phyloP scores from a whole-genome alignment of 768 basidiomycete genomes.

The Polyporus arcularius region DNA sequence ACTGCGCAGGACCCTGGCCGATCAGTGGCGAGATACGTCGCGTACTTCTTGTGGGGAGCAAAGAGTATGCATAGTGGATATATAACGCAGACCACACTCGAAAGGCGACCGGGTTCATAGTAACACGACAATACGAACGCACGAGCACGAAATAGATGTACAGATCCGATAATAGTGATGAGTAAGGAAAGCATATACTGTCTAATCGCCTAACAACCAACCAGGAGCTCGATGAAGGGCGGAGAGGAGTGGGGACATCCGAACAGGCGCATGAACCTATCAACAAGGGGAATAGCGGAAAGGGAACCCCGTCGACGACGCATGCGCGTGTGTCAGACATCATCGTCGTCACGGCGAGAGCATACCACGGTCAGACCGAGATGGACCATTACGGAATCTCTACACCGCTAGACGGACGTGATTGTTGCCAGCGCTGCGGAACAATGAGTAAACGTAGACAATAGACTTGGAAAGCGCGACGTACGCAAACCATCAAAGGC shows the following conservation, averaged over 20 bases:
- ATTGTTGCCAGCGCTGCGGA: slow-evolving; percentile 28
- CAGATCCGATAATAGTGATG: not conserved
- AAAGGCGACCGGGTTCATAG: not conserved
- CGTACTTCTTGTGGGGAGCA: too few relatives aligned
- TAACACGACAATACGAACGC: not conserved
- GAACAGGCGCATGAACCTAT: slow-evolving; percentile 6
- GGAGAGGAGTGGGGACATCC: slow-evolving; percentile 11
- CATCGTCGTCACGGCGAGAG: slow-evolving; percentile 28
- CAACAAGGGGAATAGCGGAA: slow-evolving; percentile 8
- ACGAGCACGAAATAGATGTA: not conserved
- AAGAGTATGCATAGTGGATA: too few relatives aligned
- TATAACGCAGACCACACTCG: too few relatives aligned
- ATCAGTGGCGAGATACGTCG: too few relatives aligned
- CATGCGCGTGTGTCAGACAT: slow-evolving; percentile 16
- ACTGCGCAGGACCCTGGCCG: too few relatives aligned
- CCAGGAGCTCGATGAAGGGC: slow-evolving; percentile 12
- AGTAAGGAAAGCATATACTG: not conserved
- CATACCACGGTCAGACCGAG: slow-evolving; percentile 18
- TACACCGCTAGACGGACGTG: slow-evolving; percentile 33
- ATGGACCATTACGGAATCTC: slow-evolving; percentile 15
- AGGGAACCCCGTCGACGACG: slow-evolving; percentile 14
- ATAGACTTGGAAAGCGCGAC: slow-evolving; percentile 1
- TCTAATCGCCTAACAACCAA: slow-evolving; percentile 14
- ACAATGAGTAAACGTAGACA: not conserved
- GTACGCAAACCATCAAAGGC: slow-evolving; percentile 30